phyloP scores from a whole-genome alignment of 2,329 filamentous ascomycete genomes.

The Paraphoma sp. region DNA sequence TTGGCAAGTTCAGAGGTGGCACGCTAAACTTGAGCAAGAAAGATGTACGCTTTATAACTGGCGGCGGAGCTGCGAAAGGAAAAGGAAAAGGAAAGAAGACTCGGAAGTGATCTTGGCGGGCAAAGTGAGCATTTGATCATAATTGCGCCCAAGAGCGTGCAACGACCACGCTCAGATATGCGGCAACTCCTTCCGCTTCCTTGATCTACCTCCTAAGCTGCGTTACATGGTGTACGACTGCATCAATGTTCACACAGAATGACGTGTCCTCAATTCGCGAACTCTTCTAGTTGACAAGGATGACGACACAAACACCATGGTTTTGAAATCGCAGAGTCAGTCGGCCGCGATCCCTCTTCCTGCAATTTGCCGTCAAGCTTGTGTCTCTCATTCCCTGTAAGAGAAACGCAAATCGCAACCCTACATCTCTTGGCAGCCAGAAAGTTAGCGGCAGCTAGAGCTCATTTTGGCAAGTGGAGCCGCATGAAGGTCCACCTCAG shows the following conservation, averaged over 20 bases:
- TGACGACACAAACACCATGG: neutral
- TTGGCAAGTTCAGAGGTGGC: constrained; percentile 82
- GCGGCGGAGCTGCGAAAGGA: constrained; percentile 57
- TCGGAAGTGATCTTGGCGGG: constrained; percentile 8
- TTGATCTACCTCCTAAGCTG: neutral
- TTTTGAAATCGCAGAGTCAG: no score
- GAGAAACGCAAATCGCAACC: no score
- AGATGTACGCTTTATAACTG: constrained; percentile 72
- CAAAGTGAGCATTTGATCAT: no score
- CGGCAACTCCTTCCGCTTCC: neutral
- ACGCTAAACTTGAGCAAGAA: constrained; percentile 78
- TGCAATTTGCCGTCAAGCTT: no score
- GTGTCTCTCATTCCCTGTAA: no score
- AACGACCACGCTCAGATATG: neutral
- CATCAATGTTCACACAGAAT: neutral
- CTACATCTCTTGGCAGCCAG: no score
- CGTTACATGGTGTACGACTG: neutral
- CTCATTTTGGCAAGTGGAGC: no score
- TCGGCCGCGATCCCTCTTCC: no score
- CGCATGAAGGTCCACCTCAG: no score
- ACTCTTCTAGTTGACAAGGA: neutral
- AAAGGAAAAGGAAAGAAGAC: constrained; percentile 19
- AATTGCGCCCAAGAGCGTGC: neutral
- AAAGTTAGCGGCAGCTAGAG: no score
- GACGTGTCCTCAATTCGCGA: neutral